Percentiles rank a stretch among this genome's conserved stretches.
These are phyloP conservation scores for Millerago galiae DNA, from an alignment of 805 yeast genomes.

Conservation along the genomic window DNA sequence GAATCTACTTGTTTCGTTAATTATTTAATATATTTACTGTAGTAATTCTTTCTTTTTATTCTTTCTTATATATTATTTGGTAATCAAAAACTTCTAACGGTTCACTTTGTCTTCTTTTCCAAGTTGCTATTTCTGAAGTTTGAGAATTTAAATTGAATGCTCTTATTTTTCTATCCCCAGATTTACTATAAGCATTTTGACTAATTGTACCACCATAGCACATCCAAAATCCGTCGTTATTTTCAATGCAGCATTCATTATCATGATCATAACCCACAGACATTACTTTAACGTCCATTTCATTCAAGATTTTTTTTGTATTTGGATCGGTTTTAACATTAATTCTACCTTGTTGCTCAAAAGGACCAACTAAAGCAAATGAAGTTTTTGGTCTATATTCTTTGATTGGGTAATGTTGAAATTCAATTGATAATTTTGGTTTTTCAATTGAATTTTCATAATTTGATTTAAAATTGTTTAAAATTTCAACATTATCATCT, in stretches of 20 bases:
- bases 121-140: conserved; percentile 39
- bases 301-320: conserved; percentile 36
- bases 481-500: conserved; percentile 6
- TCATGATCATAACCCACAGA: conserved; percentile 68
- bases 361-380: conserved; percentile 35
- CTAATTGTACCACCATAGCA: not conserved
- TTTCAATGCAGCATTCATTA: conserved; percentile 55
- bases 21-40: too few species aligned
- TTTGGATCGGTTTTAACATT: conserved; percentile 29
- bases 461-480: too few species aligned
- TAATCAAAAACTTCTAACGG: conserved; percentile 38
- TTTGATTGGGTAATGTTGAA: conserved; percentile 61
- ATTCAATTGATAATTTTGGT: conserved; percentile 44
- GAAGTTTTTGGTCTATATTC: conserved; percentile 40
- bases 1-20: too few species aligned
- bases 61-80: conserved; percentile 28
- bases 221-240: conserved; percentile 25
- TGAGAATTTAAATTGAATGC: conserved; percentile 43
- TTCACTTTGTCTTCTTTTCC: conserved; percentile 50
- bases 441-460: conserved; percentile 18
- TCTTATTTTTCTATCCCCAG: conserved; percentile 21
- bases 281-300: conserved; percentile 43
- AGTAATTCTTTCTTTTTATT: too few species aligned
- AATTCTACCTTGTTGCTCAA: conserved; percentile 32
- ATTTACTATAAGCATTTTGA: too few species aligned